phyloP scores from a whole-genome alignment of 805 yeast genomes.

The Myxozyma nipponensis region DNA sequence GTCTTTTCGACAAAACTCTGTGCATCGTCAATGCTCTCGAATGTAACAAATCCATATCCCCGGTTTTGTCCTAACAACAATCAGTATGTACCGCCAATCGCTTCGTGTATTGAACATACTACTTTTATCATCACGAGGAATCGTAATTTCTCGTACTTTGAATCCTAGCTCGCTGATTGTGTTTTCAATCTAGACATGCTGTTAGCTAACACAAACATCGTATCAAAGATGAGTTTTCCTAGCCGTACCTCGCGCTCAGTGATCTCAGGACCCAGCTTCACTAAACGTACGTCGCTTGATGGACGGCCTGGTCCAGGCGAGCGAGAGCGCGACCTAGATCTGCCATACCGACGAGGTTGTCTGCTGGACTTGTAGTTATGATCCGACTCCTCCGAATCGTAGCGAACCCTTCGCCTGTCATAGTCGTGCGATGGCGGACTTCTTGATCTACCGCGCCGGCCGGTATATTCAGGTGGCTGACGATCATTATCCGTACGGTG shows the following conservation, averaged over 20 bases:
- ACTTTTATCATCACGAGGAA: constrained; percentile 18
- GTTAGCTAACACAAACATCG: not conserved
- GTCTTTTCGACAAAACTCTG: constrained; percentile 6
- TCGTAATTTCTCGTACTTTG: constrained; percentile 9
- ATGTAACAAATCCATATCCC: constrained; percentile 19
- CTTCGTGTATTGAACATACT: constrained; percentile 4
- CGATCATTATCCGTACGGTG: too few species aligned
- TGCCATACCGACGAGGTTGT: not conserved
- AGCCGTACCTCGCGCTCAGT: constrained; percentile 9
- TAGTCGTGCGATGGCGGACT: too few species aligned
- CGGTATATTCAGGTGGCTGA: too few species aligned
- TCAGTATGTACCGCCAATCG: not conserved
- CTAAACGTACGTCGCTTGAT: not conserved
- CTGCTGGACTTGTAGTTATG: not conserved
- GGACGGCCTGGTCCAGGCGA: constrained; percentile 4
- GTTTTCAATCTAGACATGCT: constrained; percentile 1
- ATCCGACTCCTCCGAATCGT: not conserved
- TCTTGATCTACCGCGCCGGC: too few species aligned
- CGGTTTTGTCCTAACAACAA: constrained; percentile 4
- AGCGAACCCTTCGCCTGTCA: not conserved
- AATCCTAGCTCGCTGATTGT: constrained; percentile 1
- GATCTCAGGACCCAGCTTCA: constrained; percentile 4
- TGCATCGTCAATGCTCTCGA: constrained; percentile 6
- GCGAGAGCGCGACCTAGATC: constrained; percentile 9
- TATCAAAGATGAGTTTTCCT: not conserved